Base-by-base conservation (phyloP, 2,329 filamentous ascomycete species). In the Ophiostoma novo-ulmi region DNA sequence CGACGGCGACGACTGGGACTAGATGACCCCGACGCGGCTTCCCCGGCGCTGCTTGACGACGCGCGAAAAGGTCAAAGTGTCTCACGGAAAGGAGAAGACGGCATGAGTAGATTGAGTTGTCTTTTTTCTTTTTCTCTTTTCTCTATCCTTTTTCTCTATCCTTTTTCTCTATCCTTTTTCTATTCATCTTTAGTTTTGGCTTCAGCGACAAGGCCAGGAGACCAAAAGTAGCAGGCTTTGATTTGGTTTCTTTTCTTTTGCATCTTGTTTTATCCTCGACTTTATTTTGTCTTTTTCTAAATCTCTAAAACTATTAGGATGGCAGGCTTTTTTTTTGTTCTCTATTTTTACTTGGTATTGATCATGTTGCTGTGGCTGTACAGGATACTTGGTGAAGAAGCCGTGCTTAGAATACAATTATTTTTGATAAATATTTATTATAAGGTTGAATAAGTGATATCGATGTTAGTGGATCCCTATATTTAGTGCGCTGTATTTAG, bases 1-100 rank as follows among this genome's bases (percentile, higher is more conserved):
- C 35, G 68, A 70, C 13, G 66, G 67, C 58, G 67, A 71, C 61
- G 73, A 70, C 48, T 71, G 70, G 80, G 70, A 73, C 41, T 71
- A 70, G 69, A 44, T 36, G 22, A 20, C 22, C 22, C 65, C 65
- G 14, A 20, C 65, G 11, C 65, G 38, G 38, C 65, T 44, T 31
- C 65, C 65, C n/a, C 36, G 38, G n/a, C 65, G 65, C n/a, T 44
- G 65, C 65, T 26, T 44, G 38, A 67, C 65, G 38, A 67, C 65
- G 39, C 65, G 65, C n/a, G 65, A 26, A 11, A 41, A 39, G 36
- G 39, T n/a, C 65, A 26, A 48, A 41, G 38, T 26, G 38, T 11
- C 6, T 11, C 64, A 66, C 13, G 65, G 39, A n/a, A 67, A 67
- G n/a, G 65, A 67, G 65, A 67, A 67, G 1, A 67, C 65, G n/a